These are phyloP conservation scores for Candida schatavii DNA, from an alignment of 805 yeast species.

Conservation along the genomic window DNA sequence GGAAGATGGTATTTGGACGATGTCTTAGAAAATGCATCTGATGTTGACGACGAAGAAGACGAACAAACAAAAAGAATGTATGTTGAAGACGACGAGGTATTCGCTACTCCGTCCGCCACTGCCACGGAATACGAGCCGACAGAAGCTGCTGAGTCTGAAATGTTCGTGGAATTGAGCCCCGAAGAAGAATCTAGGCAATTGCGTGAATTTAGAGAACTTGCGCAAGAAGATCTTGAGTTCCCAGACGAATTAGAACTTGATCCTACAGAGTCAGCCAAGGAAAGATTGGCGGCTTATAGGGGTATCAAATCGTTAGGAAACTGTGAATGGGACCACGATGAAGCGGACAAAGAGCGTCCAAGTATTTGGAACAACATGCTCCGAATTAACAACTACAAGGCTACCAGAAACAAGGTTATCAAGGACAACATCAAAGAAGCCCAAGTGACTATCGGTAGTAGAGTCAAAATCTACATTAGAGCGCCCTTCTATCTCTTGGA, in stretches of 20 bases:
- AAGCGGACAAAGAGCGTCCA: conserved; percentile 73
- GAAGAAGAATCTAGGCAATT: conserved; percentile 85
- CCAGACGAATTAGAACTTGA: conserved; percentile 92
- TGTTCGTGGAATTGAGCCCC: conserved; percentile 68
- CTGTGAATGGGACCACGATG: conserved; percentile 86
- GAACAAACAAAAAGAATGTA: conserved; percentile 38
- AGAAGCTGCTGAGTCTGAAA: conserved; percentile 50
- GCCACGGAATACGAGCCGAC: conserved; percentile 39
- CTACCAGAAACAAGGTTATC: conserved; percentile 63
- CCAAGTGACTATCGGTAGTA: conserved; percentile 55
- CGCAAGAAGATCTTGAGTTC: conserved; percentile 82
- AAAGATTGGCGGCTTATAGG: conserved; percentile 73
- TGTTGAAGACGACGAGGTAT: conserved; percentile 16
- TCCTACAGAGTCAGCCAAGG: conserved; percentile 73
- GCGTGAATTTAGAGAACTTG: conserved; percentile 61
- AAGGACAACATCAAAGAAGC: conserved; percentile 54
- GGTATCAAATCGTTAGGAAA: conserved; percentile 82
- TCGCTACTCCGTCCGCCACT: conserved; percentile 22
- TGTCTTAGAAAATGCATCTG: conserved; percentile 40
- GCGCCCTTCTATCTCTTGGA: conserved; percentile 51
- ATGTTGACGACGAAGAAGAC: conserved; percentile 43
- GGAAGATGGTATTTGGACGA: conserved; percentile 72
- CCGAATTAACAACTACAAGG: conserved; percentile 72
- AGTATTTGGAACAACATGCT: conserved; percentile 72
- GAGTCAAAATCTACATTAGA: conserved; percentile 55